Percentiles rank a stretch among this genome's conserved stretches.
Evolutionary conservation across 2,329 filamentous ascomycete species (phyloP).

Genomic region (Hypoxylon sp.): DNA sequence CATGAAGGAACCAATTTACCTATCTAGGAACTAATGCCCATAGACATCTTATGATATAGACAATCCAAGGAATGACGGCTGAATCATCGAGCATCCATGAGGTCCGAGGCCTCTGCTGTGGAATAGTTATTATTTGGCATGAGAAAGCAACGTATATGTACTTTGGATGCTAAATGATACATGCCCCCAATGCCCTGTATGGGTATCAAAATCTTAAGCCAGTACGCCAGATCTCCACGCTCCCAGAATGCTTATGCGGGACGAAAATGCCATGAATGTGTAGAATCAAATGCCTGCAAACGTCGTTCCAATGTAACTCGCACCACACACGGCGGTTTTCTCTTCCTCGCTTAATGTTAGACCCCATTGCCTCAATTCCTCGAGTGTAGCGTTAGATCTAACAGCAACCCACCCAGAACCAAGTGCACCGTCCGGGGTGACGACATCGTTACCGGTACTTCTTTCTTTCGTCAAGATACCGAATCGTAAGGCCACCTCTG

Average conservation of each 20-base stretch:
- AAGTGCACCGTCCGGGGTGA: slow-evolving; percentile 23
- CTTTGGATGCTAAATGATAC: slow-evolving; percentile 7
- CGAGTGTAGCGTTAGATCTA: slow-evolving; percentile 51
- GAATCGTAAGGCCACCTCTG: slow-evolving; percentile 90
- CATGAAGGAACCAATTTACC: slow-evolving; percentile 41
- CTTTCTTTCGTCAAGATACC: slow-evolving; percentile 72
- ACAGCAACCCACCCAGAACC: slow-evolving; percentile 46
- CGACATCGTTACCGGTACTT: slow-evolving; percentile 46
- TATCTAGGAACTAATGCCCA: slow-evolving; percentile 8
- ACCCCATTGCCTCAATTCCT: slow-evolving; percentile 53
- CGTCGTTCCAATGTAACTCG: slow-evolving; percentile 49
- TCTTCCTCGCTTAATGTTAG: slow-evolving; percentile 50
- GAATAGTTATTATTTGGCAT: slow-evolving; percentile 23
- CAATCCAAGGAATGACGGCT: not conserved
- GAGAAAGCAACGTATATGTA: slow-evolving; percentile 6
- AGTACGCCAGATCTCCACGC: slow-evolving; percentile 25
- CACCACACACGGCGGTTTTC: slow-evolving; percentile 52
- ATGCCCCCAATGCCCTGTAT: slow-evolving; percentile 15
- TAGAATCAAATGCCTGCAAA: slow-evolving; percentile 50
- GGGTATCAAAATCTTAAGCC: slow-evolving; percentile 38
- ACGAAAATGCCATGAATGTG: not conserved
- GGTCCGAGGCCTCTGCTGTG: not conserved
- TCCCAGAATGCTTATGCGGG: slow-evolving; percentile 24
- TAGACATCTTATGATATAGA: slow-evolving; percentile 16
- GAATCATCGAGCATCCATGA: not conserved